Evolutionary conservation across 169 alveolate genomes (phyloP), one percentile per base, ranked within the genome.

Genomic region (Theileria annulata): DNA sequence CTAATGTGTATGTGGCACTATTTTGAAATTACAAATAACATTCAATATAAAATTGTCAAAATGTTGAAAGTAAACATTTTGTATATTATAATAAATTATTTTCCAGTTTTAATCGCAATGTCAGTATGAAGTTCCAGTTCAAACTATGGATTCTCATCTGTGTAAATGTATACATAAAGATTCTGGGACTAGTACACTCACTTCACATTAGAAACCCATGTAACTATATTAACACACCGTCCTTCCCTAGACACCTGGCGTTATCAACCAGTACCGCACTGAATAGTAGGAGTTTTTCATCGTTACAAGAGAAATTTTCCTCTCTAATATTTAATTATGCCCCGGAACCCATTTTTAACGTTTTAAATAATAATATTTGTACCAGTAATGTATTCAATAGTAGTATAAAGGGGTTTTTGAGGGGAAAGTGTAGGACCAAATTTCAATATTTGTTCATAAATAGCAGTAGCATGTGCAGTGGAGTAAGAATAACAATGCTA

Each of bases 21-120:
- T 79, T 79, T 60, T 68, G 66, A 42, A 79, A 23, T 17, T 73
- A 79, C 58, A 70, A n/a, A 23, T 80, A 79, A 42, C 66, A 79
- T 60, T 64, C 70, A 1, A 79, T 64, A 79, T 73, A 59, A 27
- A 56, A 64, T 42, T 64, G 56, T 3, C 66, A 31, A 47, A 48
- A 59, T 19, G 58, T 79, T 35, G 31, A 47, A 59, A 71, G 75
- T 48, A 79, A 70, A 49, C 75, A 79, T 64, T 12, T 73, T 71
- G 51, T 30, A 15, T 49, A 71, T 27, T 59, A 27, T 79, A 8
- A 31, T n/a, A 66, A 59, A 17, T 25, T 27, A 13, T 80, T 59
- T 0, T 63, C 66, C 37, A 58, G 35, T 33, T 66, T 59, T 48
- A 64, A 71, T 23, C 76, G 69, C 19, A 17, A 54, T 2, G 67